Evolutionary conservation across 2,329 filamentous ascomycete genomes (phyloP), one percentile per base, ranked within the genome.

Genomic region (Beauveria medogensis): DNA sequence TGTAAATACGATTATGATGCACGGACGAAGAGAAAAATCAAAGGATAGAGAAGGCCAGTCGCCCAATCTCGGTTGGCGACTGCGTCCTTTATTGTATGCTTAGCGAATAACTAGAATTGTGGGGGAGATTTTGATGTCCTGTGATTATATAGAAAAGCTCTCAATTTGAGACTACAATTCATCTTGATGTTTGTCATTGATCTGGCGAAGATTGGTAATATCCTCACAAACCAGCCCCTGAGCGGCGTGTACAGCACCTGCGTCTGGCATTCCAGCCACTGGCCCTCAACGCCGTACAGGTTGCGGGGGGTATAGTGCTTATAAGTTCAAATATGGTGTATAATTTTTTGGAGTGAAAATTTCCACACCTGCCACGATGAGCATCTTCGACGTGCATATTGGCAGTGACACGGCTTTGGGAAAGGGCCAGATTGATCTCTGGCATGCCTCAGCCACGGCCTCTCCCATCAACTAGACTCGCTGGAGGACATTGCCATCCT

Each of bases 1-100:
- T 83, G 65, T 83, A 75, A 57, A 57, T 20, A 26, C 7, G 37
- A 24, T 22, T 12, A 12, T 14, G 34, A 5, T 12, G 18, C 24
- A 37, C 1, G 37, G 7, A 22, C 9, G 18, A 22, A 12, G 30
- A 60, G 37, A 34, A 10, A 34, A 10, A 3, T 2, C 8, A 1
- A 51, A 20, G 20, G 46, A 37, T 20, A 24, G 44, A 54, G 51
- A 43, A 55, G 34, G 51, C 26, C 37, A 37, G 51, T 41, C 18
- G 24, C n/a, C 12, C 47, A 46, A 18, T 30, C 6, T 24, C 3
- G 34, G 20, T 28, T 22, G 30, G 37, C 40, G 28, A 30, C 50
- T 52, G 24, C 8, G 43, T n/a, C 40, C 8, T 52, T 53, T 40
- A 28, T 59, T 58, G 55, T 58, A 51, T 43, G 47, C 37, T 58